Evolutionary conservation across 495 filamentous ascomycete species (phyloP), one percentile per base, ranked within the genome.

Genomic region (Bryoglossum gracile): DNA sequence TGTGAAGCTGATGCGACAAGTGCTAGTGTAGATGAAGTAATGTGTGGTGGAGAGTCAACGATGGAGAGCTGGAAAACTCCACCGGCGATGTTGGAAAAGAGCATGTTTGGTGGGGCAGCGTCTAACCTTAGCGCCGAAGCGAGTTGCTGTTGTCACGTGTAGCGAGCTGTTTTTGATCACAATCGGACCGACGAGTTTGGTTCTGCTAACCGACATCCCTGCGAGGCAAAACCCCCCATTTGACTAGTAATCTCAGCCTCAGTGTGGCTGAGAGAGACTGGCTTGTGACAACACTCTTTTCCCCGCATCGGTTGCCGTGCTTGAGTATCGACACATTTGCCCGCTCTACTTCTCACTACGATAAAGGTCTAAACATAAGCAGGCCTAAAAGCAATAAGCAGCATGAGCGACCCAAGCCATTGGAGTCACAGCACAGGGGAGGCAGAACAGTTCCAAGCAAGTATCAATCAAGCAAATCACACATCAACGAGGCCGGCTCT

Each of bases 11-110:
- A 13, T 35, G 23, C 14, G 16, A 40, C 30, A 51, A 46, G 48
- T 50, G 44, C 39, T 24, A 51, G 48, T 43, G 30, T 51, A 51
- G 28, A 43, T 51, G 39, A 37, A 51, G 41, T 51, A 45, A 51
- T 51, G 30, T 51, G 30, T 51, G 18, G 41, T 51, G 30, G 49
- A 51, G 49, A 51, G 49, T 51, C 30, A 45, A 45, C 40, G 30
- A 36, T 51, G 19, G 49, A 51, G n/a, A 51, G 41, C 41, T 51
- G 34, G 41, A 51, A 51, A 51, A 51, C 48, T 35, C 13, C 17
- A 35, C 17, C 17, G 10, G 40, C 28, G 42, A 45, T n/a, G 10
- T 51, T 44, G 30, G 32, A 46, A 32, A 51, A 44, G 33, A 24
- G 48, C 38, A 50, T 43, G 23, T 51, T 51, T 45, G 33, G 33